Evolutionary conservation across 768 basidiomycete species (phyloP).

Genomic region (Pulveroboletus sp.): DNA sequence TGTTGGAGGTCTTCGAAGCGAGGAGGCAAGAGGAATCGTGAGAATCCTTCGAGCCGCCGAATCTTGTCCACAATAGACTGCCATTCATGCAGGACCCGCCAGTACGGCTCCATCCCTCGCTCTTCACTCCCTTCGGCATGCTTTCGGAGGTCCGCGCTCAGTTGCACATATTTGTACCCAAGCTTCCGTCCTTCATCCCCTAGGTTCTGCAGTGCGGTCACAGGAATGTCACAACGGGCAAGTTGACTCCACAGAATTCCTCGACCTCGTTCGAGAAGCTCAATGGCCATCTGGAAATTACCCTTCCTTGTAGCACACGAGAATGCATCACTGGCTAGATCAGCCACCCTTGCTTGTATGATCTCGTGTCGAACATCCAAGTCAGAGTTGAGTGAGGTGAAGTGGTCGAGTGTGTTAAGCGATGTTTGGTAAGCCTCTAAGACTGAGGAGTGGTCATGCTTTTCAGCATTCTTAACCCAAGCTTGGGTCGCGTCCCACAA

Average conservation of each 20-base stretch:
- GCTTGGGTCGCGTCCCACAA: neutral
- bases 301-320: too few relatives aligned
- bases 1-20: too few relatives aligned
- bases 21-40: neutral
- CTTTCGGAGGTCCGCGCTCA: neutral
- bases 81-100: neutral
- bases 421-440: neutral
- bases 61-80: neutral
- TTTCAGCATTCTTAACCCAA: neutral
- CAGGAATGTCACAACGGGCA: neutral
- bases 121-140: neutral
- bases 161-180: neutral
- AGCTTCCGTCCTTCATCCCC: neutral
- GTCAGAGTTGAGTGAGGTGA: neutral
- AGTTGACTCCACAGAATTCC: slow-evolving; percentile 1
- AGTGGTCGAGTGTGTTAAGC: neutral
- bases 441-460: neutral
- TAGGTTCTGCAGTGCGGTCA: neutral
- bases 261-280: neutral
- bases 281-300: too few relatives aligned
- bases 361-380: neutral
- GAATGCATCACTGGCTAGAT: neutral
- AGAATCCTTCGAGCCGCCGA: neutral
- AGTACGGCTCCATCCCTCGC: neutral
- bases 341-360: neutral